A percentile compares a stretch with the other conserved stretches of the same genome.
phyloP scores from a whole-genome alignment of 2,329 filamentous ascomycete species.

The Chaetomiaceae sp. region DNA sequence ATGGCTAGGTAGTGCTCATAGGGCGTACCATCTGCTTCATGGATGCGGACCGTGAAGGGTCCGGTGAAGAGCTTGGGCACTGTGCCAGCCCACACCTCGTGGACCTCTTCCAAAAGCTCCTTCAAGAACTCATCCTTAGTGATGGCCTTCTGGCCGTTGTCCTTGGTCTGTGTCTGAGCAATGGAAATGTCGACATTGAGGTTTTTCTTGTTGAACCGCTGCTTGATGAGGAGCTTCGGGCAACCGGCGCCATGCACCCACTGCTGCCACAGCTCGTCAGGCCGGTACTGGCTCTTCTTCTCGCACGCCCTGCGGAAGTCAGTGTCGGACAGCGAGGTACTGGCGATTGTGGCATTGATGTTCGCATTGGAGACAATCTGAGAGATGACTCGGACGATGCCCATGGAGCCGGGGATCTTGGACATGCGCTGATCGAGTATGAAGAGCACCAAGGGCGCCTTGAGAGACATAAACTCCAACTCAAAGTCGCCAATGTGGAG shows the following conservation, averaged over 20 bases:
- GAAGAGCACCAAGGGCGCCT: constrained; percentile 85
- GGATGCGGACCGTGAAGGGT: constrained; percentile 95
- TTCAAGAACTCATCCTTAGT: constrained; percentile 70
- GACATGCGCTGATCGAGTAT: constrained; percentile 88
- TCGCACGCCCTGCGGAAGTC: constrained; percentile 79
- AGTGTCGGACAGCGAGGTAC: constrained; percentile 31
- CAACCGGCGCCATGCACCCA: constrained; percentile 89
- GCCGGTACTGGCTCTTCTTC: constrained; percentile 77
- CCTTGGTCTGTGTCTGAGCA: constrained; percentile 60
- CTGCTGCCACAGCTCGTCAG: constrained; percentile 89
- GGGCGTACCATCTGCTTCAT: constrained; percentile 95
- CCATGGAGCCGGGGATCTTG: constrained; percentile 80
- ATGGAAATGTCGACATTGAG: constrained; percentile 90
- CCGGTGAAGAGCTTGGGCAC: constrained; percentile 83
- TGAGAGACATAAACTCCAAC: constrained; percentile 82
- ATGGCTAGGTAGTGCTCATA: constrained; percentile 98
- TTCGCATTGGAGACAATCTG: constrained; percentile 83
- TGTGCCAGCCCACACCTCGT: constrained; percentile 62
- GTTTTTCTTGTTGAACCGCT: constrained; percentile 96
- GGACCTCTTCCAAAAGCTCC: constrained; percentile 73
- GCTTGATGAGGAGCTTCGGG: constrained; percentile 78
- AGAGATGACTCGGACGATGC: constrained; percentile 78
- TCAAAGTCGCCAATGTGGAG: constrained; percentile 81
- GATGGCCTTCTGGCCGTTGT: constrained; percentile 35
- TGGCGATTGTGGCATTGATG: constrained; percentile 40